Evolutionary conservation across 1,284 basidiomycete species (phyloP).

Genomic region (Microbotryomycetes sp.): DNA sequence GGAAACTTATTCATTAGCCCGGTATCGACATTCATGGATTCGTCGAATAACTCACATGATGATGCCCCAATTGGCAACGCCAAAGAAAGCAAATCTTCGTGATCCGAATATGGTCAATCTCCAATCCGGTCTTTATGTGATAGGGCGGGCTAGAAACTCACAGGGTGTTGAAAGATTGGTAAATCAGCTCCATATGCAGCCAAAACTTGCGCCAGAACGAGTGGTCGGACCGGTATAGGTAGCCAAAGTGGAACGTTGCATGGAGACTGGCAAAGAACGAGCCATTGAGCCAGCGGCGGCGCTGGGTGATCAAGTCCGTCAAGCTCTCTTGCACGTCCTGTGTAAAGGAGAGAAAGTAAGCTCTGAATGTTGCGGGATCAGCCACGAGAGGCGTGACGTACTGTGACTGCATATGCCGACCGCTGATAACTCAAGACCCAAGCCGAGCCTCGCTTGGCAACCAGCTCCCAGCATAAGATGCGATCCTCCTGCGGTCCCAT

Average conservation of each 20-base stretch:
- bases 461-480: constrained; percentile 89
- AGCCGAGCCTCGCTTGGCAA: constrained; percentile 71
- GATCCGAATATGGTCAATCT: too few species aligned
- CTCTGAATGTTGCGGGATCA: not conserved
- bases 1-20: constrained; percentile 37
- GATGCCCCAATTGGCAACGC: constrained; percentile 79
- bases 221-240: constrained; percentile 63
- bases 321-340: constrained; percentile 47
- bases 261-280: constrained; percentile 86
- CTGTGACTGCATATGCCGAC: constrained; percentile 82
- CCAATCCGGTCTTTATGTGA: too few species aligned
- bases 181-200: constrained; percentile 89
- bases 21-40: not conserved
- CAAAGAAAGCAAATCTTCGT: constrained; percentile 50
- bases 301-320: constrained; percentile 87
- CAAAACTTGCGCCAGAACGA: constrained; percentile 76
- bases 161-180: constrained; percentile 81
- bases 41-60: constrained; percentile 57
- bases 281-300: constrained; percentile 93
- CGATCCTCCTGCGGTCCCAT: constrained; percentile 36
- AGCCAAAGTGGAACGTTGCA: constrained; percentile 32
- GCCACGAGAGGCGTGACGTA: constrained; percentile 54
- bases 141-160: too few species aligned
- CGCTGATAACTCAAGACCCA: constrained; percentile 95
- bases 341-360: not conserved